A percentile compares a stretch with the other conserved stretches of the same genome.
phyloP scores from a whole-genome alignment of 345 rosid species.

The Chamaenerion angustifolium region DNA sequence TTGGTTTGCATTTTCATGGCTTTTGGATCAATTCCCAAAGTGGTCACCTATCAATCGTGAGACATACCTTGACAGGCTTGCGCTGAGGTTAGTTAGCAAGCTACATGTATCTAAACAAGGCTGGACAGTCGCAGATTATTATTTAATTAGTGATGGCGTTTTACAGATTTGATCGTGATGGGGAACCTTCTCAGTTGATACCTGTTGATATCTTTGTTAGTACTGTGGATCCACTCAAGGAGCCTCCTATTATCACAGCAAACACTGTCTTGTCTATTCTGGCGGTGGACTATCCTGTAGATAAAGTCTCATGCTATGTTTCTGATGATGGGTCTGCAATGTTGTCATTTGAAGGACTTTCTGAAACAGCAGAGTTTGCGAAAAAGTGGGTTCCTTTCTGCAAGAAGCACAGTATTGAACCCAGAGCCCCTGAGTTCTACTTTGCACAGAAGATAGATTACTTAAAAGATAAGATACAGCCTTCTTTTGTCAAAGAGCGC shows the following conservation, averaged over 20 bases:
- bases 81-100: constrained; percentile 47
- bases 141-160: constrained; percentile 8
- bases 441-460: constrained; percentile 98
- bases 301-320: constrained; percentile 97
- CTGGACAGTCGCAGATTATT: not conserved
- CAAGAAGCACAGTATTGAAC: constrained; percentile 95
- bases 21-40: constrained; percentile 97
- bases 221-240: constrained; percentile 99
- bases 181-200: constrained; percentile 89
- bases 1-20: constrained; percentile 99
- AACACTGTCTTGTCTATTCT: constrained; percentile 97
- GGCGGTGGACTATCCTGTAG: constrained; percentile 96
- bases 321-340: constrained; percentile 99
- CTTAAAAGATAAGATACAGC: constrained; percentile 93
- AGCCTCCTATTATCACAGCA: constrained; percentile 94
- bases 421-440: constrained; percentile 97
- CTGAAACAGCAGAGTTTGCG: constrained; percentile 98
- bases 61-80: constrained; percentile 89
- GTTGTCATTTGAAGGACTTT: constrained; percentile 95
- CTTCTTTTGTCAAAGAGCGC: constrained; percentile 98
- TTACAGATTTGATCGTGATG: constrained; percentile 86
- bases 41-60: constrained; percentile 97
- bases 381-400: constrained; percentile 99
- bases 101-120: not conserved
- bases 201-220: constrained; percentile 98